Base-by-base conservation (phyloP, 805 yeast species). In the Komagataella kurtzmanii region DNA sequence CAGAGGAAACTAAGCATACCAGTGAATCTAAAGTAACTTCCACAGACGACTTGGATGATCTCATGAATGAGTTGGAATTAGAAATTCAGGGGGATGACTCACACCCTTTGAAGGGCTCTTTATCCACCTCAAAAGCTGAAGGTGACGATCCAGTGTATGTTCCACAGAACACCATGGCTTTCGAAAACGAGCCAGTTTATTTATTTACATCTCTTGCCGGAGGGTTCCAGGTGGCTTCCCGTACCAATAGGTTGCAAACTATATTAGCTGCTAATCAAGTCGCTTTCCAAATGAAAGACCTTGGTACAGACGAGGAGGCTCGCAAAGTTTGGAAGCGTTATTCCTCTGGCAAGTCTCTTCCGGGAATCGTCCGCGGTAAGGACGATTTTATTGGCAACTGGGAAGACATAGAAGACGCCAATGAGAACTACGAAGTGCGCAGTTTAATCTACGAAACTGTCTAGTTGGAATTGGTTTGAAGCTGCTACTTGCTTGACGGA, bases 251-350 rank as follows among this genome's bases (percentile, higher is more conserved):
- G 52, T 66, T 90, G 53, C 77, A 76, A 10, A 83, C 88, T 0
- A 86, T 89, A 51, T 72, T 89, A 50, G 75, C 79, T 45, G 95
- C 90, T 3, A 85, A 88, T 63, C 75, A 80, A 49, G 69, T 89
- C 50, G 72, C 77, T 53, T 86, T 80, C 62, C 75, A 78, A 30
- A 76, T 79, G 61, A 79, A 85, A 53, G 97, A 89, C 62, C 68
- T 88, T 50, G 96, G 96, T 5, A 88, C 96, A 0, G 95, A 89
- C 62, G 88, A 81, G 50, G 84, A 81, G 54, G 96, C 96, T 14
- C 81, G 88, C 64, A 77, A 80, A 58, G 76, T 88, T 24, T 89
- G 97, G 97, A 80, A 79, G 59, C 75, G 93, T 57, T 78, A 78
- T 59, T 72, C 85, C 17, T 72, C 72, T 24, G 96, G 95, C 3